These are phyloP conservation scores for Aspergillus sergii DNA, from an alignment of 2,329 filamentous ascomycete genomes.

Conservation along the genomic window DNA sequence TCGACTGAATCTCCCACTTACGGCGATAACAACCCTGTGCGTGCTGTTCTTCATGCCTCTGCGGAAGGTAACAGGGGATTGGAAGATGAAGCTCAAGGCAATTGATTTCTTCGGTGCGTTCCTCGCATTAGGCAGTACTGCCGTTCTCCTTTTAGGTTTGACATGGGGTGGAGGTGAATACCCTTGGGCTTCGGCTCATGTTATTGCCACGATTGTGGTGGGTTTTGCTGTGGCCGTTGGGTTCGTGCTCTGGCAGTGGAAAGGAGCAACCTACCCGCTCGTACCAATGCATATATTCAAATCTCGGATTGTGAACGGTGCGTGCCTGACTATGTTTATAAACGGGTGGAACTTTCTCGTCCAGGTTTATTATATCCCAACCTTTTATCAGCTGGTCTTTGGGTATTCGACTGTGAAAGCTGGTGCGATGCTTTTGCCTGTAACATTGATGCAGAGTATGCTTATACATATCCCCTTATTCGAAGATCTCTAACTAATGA, in stretches of 20 bases:
- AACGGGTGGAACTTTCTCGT: constrained; percentile 63
- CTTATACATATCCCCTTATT: background rate
- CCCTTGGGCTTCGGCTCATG: constrained; percentile 57
- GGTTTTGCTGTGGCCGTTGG: constrained; percentile 40
- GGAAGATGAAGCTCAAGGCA: constrained; percentile 54
- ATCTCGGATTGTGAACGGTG: constrained; percentile 56
- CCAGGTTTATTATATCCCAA: constrained; percentile 64
- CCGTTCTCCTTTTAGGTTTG: constrained; percentile 52
- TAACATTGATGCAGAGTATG: constrained; percentile 51
- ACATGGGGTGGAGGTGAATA: constrained; percentile 65
- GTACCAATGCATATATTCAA: constrained; percentile 56
- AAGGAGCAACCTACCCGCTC: constrained; percentile 29
- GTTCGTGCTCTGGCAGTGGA: constrained; percentile 41
- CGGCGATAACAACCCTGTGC: constrained; percentile 48
- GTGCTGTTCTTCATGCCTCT: constrained; percentile 61
- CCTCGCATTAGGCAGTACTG: constrained; percentile 49
- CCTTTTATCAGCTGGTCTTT: constrained; percentile 63
- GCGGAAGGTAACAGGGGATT: constrained; percentile 56
- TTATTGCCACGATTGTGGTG: constrained; percentile 57
- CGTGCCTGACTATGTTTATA: constrained; percentile 60
- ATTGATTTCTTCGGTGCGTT: constrained; percentile 55
- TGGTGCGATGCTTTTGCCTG: constrained; percentile 54
- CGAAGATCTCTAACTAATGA: constrained; percentile 25
- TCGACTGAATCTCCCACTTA: constrained; percentile 57
- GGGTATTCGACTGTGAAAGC: constrained; percentile 48